Percentiles rank a stretch among this genome's conserved stretches.
Conservation (phyloP, 2,329 filamentous ascomycete species). For the Aspergillus sp. region DNA sequence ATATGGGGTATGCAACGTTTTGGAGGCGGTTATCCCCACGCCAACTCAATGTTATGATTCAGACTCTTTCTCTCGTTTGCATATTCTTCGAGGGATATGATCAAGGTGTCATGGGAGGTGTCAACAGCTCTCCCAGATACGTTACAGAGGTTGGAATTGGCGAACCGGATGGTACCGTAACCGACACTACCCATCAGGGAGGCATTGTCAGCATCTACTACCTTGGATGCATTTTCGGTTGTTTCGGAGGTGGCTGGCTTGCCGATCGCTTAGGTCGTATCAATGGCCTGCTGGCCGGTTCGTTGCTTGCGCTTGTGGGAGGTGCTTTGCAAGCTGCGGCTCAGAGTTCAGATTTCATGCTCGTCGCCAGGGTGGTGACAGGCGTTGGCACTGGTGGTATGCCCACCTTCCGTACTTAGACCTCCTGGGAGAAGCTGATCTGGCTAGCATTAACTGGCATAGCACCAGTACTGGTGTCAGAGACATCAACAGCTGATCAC, state of each 20-base stretch:
- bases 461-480: slow-evolving; percentile 52
- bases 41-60: slow-evolving; percentile 46
- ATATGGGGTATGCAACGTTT: slow-evolving; percentile 37
- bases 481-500: slow-evolving; percentile 50
- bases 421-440: too few species aligned
- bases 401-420: not conserved
- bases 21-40: slow-evolving; percentile 48
- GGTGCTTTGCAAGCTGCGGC: slow-evolving; percentile 52
- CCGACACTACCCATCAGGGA: slow-evolving; percentile 52
- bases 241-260: slow-evolving; percentile 52
- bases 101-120: slow-evolving; percentile 57
- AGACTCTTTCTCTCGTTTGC: slow-evolving; percentile 34
- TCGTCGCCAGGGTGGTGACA: slow-evolving; percentile 53
- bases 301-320: slow-evolving; percentile 52
- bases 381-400: slow-evolving; percentile 55
- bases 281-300: slow-evolving; percentile 51
- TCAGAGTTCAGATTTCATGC: slow-evolving; percentile 51
- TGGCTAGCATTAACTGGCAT: slow-evolving; percentile 48
- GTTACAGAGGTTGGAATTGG: slow-evolving; percentile 48
- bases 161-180: slow-evolving; percentile 47
- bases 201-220: slow-evolving; percentile 58
- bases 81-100: slow-evolving; percentile 53
- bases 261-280: slow-evolving; percentile 59
- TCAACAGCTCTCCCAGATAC: slow-evolving; percentile 47
- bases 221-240: slow-evolving; percentile 53